Evolutionary conservation across 2,329 filamentous ascomycete species (phyloP).

Genomic region (Ambrosiella cleistominuta): DNA sequence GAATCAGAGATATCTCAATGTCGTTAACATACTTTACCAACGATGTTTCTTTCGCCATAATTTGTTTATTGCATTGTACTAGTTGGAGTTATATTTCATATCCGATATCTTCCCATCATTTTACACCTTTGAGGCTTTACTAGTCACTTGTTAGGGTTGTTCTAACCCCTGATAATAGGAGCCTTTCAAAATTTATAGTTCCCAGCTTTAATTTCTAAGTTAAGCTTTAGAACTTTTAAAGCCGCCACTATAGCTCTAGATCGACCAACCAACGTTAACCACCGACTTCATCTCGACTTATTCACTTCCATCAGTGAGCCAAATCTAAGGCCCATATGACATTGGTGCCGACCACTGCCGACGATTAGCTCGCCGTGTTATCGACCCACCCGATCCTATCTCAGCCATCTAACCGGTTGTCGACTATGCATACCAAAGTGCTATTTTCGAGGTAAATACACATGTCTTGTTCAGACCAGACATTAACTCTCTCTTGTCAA

Average conservation of each 20-base stretch:
- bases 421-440: conserved; percentile 3
- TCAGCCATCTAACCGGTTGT: background rate
- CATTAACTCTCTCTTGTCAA: background rate
- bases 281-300: too few relatives aligned
- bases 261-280: background rate
- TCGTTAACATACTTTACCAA: background rate
- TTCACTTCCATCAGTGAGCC: too few relatives aligned
- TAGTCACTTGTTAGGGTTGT: background rate
- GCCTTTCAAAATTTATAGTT: background rate
- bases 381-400: too few relatives aligned
- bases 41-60: background rate
- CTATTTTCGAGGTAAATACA: conserved; percentile 5
- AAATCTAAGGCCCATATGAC: too few relatives aligned
- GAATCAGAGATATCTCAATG: background rate
- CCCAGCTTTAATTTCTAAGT: background rate
- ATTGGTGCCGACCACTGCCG: too few relatives aligned
- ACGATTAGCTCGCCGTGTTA: too few relatives aligned
- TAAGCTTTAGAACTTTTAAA: background rate
- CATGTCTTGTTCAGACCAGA: background rate
- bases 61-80: background rate
- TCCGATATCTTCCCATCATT: background rate
- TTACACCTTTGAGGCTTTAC: background rate
- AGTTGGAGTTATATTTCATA: background rate
- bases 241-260: background rate
- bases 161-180: background rate